phyloP scores from a whole-genome alignment of 495 filamentous ascomycete species.

The Penicillium crystallinum region DNA sequence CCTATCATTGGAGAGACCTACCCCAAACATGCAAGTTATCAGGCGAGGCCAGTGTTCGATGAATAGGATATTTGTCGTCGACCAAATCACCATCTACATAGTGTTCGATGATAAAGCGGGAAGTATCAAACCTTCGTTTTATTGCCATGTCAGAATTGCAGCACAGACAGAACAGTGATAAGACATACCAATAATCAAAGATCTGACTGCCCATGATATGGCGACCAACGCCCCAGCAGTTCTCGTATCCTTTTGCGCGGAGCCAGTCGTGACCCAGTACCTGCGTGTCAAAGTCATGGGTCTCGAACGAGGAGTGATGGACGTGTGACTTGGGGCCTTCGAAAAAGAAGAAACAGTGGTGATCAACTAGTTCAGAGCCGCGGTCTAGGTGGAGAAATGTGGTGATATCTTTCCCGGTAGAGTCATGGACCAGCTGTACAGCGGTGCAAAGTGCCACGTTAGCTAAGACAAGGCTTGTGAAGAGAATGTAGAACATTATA shows the following conservation, averaged over 20 bases:
- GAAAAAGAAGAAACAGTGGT: slow-evolving; percentile 66
- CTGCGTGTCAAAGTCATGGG: slow-evolving; percentile 69
- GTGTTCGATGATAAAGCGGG: slow-evolving; percentile 59
- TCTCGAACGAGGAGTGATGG: slow-evolving; percentile 68
- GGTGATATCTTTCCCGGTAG: slow-evolving; percentile 28
- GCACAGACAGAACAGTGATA: not conserved
- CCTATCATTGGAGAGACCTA: not conserved
- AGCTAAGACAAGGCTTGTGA: too few species aligned
- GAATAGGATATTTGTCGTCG: slow-evolving; percentile 24
- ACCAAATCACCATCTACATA: slow-evolving; percentile 66
- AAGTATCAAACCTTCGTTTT: slow-evolving; percentile 41
- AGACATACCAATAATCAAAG: slow-evolving; percentile 63
- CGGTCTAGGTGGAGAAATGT: slow-evolving; percentile 60
- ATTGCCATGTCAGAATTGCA: not conserved
- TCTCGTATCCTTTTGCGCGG: slow-evolving; percentile 53
- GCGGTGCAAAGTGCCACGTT: not conserved
- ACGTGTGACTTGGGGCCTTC: slow-evolving; percentile 56
- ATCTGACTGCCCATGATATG: slow-evolving; percentile 70
- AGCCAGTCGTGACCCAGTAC: slow-evolving; percentile 71
- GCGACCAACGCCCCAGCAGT: slow-evolving; percentile 67
- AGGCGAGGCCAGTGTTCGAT: not conserved
- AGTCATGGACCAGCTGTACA: not conserved
- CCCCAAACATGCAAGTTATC: not conserved
- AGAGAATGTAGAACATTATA: too few species aligned
- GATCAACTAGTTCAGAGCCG: slow-evolving; percentile 56